phyloP scores from a whole-genome alignment of 768 basidiomycete species.

The Mycena epipterygia region DNA sequence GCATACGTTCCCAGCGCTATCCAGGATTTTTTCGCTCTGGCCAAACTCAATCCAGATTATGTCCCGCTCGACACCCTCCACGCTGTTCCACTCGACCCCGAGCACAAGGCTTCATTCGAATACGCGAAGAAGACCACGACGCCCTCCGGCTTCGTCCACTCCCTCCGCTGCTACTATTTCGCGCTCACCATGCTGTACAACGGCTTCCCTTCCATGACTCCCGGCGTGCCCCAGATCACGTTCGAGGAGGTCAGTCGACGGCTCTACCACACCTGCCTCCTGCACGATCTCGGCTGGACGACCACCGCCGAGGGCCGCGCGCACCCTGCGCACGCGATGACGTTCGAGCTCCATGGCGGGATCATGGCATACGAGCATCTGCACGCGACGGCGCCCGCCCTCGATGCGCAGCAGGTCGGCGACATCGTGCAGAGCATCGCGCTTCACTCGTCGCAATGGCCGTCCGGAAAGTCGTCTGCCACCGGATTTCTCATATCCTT shows the following conservation, averaged over 20 bases:
- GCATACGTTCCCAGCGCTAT: background rate
- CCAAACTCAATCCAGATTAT: background rate
- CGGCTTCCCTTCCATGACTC: constrained; percentile 34
- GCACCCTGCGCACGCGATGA: constrained; percentile 18
- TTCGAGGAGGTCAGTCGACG: background rate
- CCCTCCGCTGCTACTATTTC: constrained; percentile 36
- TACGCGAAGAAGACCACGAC: background rate
- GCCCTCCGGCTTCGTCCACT: constrained; percentile 19
- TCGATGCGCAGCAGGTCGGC: constrained; percentile 22
- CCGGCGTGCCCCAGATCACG: constrained; percentile 33
- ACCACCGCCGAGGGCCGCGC: background rate
- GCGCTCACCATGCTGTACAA: constrained; percentile 31
- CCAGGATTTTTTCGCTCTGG: background rate
- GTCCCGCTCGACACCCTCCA: background rate
- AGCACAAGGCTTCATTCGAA: background rate
- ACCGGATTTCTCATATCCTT: background rate
- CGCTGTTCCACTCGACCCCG: background rate
- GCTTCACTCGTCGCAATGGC: background rate
- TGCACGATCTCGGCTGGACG: constrained; percentile 7
- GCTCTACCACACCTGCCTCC: constrained; percentile 22
- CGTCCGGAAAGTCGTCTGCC: background rate
- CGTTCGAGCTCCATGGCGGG: constrained; percentile 24
- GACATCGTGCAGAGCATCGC: background rate
- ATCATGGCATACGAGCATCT: constrained; percentile 31
- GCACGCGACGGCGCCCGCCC: background rate